Evolutionary conservation across 164 flowering plant genomes (phyloP), one percentile per base, ranked within the genome.

Genomic region (Umbilicus rupestris): DNA sequence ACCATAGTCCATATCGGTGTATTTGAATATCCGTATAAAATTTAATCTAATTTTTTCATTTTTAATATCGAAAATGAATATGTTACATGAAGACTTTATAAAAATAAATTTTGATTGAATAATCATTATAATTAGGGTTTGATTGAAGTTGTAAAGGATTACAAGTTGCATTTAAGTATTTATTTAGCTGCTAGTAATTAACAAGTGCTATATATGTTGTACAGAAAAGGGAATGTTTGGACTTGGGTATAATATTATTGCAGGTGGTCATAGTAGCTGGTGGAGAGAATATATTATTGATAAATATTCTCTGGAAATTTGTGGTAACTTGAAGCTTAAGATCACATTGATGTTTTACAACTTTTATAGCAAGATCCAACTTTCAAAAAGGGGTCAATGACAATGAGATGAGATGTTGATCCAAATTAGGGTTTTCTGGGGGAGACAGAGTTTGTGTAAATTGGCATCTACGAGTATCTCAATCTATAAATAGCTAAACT

Each of bases 171-270:
- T 28, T 52, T 52, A 22, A 24, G 22, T 47, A 26, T 26, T 3
- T 24, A 4, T 8, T 7, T 20, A 52, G 28, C 3, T 11, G 15
- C 1, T 29, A 28, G 1, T 55, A 14, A 28, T 19, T 16, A 26
- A 28, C 19, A 17, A 28, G 3, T 26, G 29, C 24, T 50, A 50
- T 1, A 20, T 4, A 55, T 41, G 44, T 11, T 14, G 29, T 10
- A 16, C 60, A 55, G 19, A 55, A 55, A 55, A 55, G 60, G 60
- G 33, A 55, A 28, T 55, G 60, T 55, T 55, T 55, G 60, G 60
- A 26, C 19, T 55, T 28, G 5, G 60, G 60, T 11, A 9, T 55
- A 55, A 28, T 55, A 33, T 55, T 11, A 2, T 28, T 55, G 33
- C 31, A 11, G 60, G 31, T 29, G 33, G 17, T 50, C 6, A 50